These are phyloP conservation scores for Cylindrodendrum hubeiense DNA, from an alignment of 2,329 filamentous ascomycete genomes.

Conservation along the genomic window DNA sequence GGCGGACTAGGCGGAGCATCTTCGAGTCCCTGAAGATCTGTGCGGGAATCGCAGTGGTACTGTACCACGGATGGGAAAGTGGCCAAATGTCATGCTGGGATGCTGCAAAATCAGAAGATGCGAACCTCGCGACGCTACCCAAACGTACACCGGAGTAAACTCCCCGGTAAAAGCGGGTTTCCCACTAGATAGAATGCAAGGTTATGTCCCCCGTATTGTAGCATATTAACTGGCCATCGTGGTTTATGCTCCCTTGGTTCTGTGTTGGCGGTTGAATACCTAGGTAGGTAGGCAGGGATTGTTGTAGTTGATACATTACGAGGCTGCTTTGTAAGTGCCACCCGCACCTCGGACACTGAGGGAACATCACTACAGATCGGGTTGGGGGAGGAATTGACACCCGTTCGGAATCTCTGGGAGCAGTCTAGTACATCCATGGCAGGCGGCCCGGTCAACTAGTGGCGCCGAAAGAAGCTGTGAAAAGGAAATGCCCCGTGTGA, in stretches of 20 bases:
- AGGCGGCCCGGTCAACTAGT: background rate
- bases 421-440: background rate
- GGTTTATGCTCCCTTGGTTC: background rate
- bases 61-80: slow-evolving; percentile 14
- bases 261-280: background rate
- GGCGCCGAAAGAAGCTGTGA: background rate
- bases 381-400: background rate
- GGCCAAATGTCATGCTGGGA: slow-evolving; percentile 1
- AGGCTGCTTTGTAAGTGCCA: background rate
- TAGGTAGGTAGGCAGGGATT: no score
- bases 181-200: slow-evolving; percentile 9
- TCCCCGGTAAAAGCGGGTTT: slow-evolving; percentile 40
- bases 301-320: background rate
- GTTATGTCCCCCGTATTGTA: background rate
- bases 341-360: background rate
- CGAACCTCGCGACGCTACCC: background rate
- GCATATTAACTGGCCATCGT: background rate
- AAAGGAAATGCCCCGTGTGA: background rate
- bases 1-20: background rate
- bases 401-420: background rate
- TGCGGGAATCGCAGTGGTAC: slow-evolving; percentile 10
- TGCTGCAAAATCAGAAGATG: background rate
- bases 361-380: background rate
- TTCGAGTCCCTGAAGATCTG: background rate
- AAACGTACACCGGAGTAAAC: slow-evolving; percentile 30